Evolutionary conservation across 768 basidiomycete species (phyloP), one percentile per base, ranked within the genome.

Genomic region (Xerocomus spinulosus): DNA sequence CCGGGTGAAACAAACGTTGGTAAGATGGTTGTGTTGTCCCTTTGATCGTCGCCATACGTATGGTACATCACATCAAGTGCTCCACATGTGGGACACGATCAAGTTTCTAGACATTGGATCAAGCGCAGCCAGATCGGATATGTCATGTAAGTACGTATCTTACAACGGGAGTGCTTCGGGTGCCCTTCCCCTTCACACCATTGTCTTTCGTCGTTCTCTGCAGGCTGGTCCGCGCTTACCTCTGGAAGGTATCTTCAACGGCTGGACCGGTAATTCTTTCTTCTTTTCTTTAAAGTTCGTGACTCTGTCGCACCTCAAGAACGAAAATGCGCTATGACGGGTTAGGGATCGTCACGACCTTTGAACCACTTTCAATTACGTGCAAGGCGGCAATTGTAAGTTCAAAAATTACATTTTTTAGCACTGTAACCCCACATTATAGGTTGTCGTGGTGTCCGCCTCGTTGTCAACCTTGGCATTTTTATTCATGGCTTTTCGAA

Each of bases 381-480:
- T 49, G 52, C 37, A 40, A 42, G 2, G 59, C 53, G 42, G 45
- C 42, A 35, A 49, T 54, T 24, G 64, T 66, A 29, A 57, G 64
- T 62, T 15, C 23, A 18, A 18, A n/a, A 23, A 20, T 32, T 23
- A 5, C n/a, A 14, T 42, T 17, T 10, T 29, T 26, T n/a, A 20
- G n/a, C n/a, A n/a, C n/a, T n/a, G n/a, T 44, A 7, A 38, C 39
- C 25, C 50, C 30, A 5, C 24, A 9, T 40, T 24, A 2, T 48
- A 74, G 70, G 70, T 72, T 45, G 72, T 81, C 49, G 73, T 76
- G 48, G 65, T 68, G 18, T 79, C 84, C 56, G 78, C 82, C 15
- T 49, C 77, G 36, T 57, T 82, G 25, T 81, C 83, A 9, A 64
- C 78, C 17, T 46, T 79, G 28, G 81, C 79, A 4, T 62, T 86